Conservation (phyloP, 2,329 filamentous ascomycete genomes). For the Talaromyces sp. region DNA sequence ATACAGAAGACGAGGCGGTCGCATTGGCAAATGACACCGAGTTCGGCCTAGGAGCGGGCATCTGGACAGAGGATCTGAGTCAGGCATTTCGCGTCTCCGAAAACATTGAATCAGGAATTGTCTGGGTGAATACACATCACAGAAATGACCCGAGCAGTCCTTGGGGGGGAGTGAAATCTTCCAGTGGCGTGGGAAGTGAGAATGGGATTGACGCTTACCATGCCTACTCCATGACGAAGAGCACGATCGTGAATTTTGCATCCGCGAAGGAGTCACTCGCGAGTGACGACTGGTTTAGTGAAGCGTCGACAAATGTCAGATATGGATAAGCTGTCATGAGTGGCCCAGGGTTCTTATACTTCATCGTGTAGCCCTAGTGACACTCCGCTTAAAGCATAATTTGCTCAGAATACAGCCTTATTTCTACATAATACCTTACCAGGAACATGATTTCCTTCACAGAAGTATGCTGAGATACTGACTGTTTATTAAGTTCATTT, state of each 20-base stretch:
- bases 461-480: no score
- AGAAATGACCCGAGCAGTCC: conserved; percentile 72
- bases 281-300: conserved; percentile 65
- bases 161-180: conserved; percentile 66
- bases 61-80: conserved; percentile 55
- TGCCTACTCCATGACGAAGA: conserved; percentile 55
- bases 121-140: conserved; percentile 61
- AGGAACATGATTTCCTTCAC: no score
- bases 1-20: conserved; percentile 52
- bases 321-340: conserved; percentile 60
- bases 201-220: conserved; percentile 68
- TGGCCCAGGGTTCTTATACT: no score
- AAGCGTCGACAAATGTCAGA: conserved; percentile 58
- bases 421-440: no score
- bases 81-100: conserved; percentile 53
- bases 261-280: conserved; percentile 16
- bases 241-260: conserved; percentile 62
- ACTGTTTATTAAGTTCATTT: no score
- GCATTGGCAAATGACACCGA: conserved; percentile 53
- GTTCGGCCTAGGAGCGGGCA: conserved; percentile 54
- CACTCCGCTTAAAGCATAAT: no score
- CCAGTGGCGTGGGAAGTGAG: conserved; percentile 70
- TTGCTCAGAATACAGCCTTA: no score
- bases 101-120: conserved; percentile 53
- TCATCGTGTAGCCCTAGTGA: no score